Percentiles rank a stretch among this genome's conserved stretches.
Conservation (phyloP, 2,329 filamentous ascomycete genomes). For the Cadophora gregata region DNA sequence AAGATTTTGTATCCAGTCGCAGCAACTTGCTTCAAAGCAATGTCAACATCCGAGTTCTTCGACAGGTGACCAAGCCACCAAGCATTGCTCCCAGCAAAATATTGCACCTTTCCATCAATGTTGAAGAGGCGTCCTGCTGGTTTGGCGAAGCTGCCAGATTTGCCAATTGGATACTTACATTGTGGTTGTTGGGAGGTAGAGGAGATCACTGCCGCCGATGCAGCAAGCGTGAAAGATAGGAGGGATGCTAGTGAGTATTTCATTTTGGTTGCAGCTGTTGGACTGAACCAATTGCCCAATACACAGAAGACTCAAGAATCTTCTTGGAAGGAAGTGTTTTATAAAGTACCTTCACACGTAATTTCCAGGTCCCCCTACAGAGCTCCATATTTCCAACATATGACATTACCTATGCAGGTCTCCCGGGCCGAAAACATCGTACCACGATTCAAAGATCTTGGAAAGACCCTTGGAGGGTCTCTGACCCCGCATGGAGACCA, state of each 20-base stretch:
- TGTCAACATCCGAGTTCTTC: constrained; percentile 60
- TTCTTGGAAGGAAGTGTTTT: background rate
- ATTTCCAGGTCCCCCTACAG: background rate
- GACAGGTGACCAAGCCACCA: constrained; percentile 61
- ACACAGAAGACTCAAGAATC: background rate
- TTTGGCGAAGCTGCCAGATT: constrained; percentile 29
- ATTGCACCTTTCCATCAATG: constrained; percentile 52
- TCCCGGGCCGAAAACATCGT: constrained; percentile 4
- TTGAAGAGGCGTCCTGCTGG: constrained; percentile 46
- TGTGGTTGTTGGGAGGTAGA: constrained; percentile 22
- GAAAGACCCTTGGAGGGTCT: background rate
- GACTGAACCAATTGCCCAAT: background rate
- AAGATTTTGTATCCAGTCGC: constrained; percentile 59
- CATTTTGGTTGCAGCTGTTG: constrained; percentile 10
- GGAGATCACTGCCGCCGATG: constrained; percentile 13
- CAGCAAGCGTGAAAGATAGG: background rate
- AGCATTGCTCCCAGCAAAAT: constrained; percentile 60
- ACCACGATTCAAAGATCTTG: background rate
- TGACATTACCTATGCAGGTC: background rate
- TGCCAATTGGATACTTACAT: constrained; percentile 29
- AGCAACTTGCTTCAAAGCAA: constrained; percentile 53
- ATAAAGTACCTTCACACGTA: background rate
- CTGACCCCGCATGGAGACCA: background rate
- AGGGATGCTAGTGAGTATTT: constrained; percentile 5
- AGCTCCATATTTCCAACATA: background rate